Percentiles rank a stretch among this genome's conserved stretches.
phyloP scores from a whole-genome alignment of 441 rosid species.

The Flueggea neowawraea region DNA sequence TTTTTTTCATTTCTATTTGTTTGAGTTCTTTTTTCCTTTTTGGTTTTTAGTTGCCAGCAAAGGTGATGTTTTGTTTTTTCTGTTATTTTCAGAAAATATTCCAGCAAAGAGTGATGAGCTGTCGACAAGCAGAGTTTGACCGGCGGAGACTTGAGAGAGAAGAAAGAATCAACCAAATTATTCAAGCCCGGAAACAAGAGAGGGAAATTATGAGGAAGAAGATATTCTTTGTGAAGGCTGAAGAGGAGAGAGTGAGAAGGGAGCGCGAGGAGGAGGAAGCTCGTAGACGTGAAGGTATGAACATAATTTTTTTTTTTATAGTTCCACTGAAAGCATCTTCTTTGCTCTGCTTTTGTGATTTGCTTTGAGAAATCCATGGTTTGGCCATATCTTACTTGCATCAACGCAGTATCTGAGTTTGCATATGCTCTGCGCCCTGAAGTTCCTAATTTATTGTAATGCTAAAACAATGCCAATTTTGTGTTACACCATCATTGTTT shows the following conservation, averaged over 20 bases:
- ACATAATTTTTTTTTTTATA: neutral
- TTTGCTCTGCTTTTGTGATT: too few species aligned
- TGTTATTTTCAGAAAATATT: slow-evolving; percentile 51
- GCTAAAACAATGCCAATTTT: too few species aligned
- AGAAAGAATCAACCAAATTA: too few species aligned
- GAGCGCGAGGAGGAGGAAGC: slow-evolving; percentile 89
- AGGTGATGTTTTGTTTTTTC: neutral
- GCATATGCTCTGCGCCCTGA: too few species aligned
- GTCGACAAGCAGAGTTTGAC: slow-evolving; percentile 69
- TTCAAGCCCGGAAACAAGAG: slow-evolving; percentile 76
- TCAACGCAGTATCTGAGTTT: too few species aligned
- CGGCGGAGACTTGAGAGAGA: too few species aligned
- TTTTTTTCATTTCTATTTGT: neutral
- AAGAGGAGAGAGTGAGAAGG: slow-evolving; percentile 69
- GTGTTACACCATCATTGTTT: too few species aligned
- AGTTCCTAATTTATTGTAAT: too few species aligned
- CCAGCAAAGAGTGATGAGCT: slow-evolving; percentile 68
- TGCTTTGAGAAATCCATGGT: too few species aligned
- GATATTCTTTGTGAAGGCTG: slow-evolving; percentile 57
- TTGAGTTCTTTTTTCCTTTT: neutral
- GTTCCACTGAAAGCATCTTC: neutral
- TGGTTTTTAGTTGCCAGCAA: neutral
- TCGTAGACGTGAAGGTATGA: slow-evolving; percentile 72
- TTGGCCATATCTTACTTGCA: too few species aligned
- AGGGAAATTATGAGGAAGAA: slow-evolving; percentile 78